Percentiles rank a stretch among this genome's conserved stretches.
phyloP scores from a whole-genome alignment of 345 rosid species.

The Pelargonium nanum region DNA sequence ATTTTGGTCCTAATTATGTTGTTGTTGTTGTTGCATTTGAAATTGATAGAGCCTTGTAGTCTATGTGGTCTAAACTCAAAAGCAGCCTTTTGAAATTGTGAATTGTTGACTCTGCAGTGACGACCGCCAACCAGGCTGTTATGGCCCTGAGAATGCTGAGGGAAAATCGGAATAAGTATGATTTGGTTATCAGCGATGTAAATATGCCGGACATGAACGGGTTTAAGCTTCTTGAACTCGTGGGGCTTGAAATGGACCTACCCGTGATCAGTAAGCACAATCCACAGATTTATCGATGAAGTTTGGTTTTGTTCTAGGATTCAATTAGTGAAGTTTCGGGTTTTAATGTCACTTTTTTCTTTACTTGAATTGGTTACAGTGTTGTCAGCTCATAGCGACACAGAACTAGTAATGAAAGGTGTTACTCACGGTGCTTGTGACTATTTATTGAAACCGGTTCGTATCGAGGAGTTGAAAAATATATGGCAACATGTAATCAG shows the following conservation, averaged over 20 bases:
- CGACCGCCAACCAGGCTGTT: conserved; percentile 46
- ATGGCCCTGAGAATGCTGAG: conserved; percentile 47
- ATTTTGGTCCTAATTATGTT: too few species aligned
- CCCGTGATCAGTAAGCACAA: conserved; percentile 65
- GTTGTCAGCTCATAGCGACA: conserved; percentile 78
- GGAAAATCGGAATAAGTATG: conserved; percentile 42
- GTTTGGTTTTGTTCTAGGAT: background rate
- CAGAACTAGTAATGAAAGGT: conserved; percentile 76
- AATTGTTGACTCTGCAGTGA: conserved; percentile 32
- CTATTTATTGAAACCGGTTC: conserved; percentile 73
- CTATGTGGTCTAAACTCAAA: background rate
- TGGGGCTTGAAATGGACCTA: conserved; percentile 81
- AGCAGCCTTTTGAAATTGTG: background rate
- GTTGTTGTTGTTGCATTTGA: too few species aligned
- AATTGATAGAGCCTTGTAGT: conserved; percentile 3
- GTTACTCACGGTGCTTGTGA: conserved; percentile 82
- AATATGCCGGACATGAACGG: conserved; percentile 82
- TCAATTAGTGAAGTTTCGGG: background rate
- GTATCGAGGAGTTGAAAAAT: conserved; percentile 71
- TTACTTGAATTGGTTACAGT: conserved; percentile 30
- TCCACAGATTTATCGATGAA: background rate
- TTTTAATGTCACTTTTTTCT: background rate
- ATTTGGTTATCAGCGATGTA: conserved; percentile 69
- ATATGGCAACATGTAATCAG: conserved; percentile 88
- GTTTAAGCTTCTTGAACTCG: conserved; percentile 69